Evolutionary conservation across 2,329 filamentous ascomycete species (phyloP), one percentile per base, ranked within the genome.

Genomic region (Colletotrichum eremochloae): DNA sequence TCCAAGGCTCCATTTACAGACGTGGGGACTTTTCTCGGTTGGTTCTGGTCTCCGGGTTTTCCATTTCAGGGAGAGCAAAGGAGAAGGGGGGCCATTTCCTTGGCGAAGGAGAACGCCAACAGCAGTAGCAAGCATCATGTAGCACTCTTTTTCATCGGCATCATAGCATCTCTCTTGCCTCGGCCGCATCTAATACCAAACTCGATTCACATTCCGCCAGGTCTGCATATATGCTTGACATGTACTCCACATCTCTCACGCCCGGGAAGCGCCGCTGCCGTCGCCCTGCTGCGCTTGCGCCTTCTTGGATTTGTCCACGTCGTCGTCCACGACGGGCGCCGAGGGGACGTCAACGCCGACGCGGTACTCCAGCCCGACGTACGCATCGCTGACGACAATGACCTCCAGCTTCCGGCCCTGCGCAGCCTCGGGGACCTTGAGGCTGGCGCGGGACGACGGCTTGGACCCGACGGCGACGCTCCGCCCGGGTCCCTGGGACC

Each of bases 331-430:
- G 29, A 76, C 80, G 3, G 88, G 87, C 65, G 82, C 77, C 40
- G 81, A 82, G 24, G 88, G 88, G n/a, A 90, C 81, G 31, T 88
- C 84, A 0, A 90, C 83, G 2, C 84, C 86, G 1, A 87, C 72
- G 33, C 81, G 80, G 73, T 89, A 85, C 79, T 88, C 85, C 86
- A 98, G 90, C 0, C 93, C 94, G 44, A 94, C 85, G 82, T 98
- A 98, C 20, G 91, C 91, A 85, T 98, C 96, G 81, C 96, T 98
- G 24, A 96, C 85, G 2, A 98, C 90, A 74, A 88, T 80, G 3
- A 98, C 88, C 78, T 94, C 92, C 12, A 97, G 81, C 79, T 88
- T 92, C 77, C 90, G 89, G 18, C 84, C 86, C 74, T 85, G 83
- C 62, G 79, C 79, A 11, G 80, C 76, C 68, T 87, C 83, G 1